Evolutionary conservation across 192 early-diverging fungal genomes (phyloP).

Genomic region (Allomyces arbusculus): DNA sequence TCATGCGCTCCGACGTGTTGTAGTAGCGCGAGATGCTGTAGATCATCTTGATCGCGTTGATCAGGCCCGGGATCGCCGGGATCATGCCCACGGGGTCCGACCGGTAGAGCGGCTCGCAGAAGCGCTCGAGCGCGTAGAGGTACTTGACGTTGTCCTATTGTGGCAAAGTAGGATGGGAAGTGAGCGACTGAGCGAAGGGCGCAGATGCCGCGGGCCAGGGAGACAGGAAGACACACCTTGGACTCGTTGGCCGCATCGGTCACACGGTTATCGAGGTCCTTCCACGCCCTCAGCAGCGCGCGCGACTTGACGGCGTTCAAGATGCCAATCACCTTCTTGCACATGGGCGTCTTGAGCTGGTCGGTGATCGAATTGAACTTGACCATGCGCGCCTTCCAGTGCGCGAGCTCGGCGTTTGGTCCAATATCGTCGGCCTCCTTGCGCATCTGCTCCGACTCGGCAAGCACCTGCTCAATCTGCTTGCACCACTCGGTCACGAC

Average conservation of each 20-base stretch:
- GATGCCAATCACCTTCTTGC: conserved; percentile 47
- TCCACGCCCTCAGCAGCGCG: conserved; percentile 35
- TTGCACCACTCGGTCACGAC: conserved; percentile 42
- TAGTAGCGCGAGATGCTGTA: conserved; percentile 46
- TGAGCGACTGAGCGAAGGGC: neutral
- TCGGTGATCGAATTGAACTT: conserved; percentile 48
- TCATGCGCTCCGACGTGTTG: conserved; percentile 47
- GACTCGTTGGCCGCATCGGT: conserved; percentile 50
- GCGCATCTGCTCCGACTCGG: conserved; percentile 43
- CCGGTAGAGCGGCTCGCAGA: conserved; percentile 40
- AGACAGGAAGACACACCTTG: conserved; percentile 14
- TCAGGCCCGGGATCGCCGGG: conserved; percentile 41
- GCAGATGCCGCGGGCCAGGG: no score
- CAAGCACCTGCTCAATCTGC: conserved; percentile 44
- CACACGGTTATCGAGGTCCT: conserved; percentile 40
- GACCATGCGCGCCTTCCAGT: conserved; percentile 49
- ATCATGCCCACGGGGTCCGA: conserved; percentile 39
- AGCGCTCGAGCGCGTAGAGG: conserved; percentile 41
- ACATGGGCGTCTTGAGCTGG: conserved; percentile 31
- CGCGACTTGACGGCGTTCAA: conserved; percentile 34
- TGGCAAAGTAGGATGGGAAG: neutral
- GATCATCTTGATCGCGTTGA: conserved; percentile 50
- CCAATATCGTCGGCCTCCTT: conserved; percentile 50
- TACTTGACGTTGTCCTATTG: conserved; percentile 42
- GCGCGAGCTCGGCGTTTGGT: conserved; percentile 43